Conservation (phyloP, 176 grass and related monocot species). For the Rhipidocladum racemiflorum region DNA sequence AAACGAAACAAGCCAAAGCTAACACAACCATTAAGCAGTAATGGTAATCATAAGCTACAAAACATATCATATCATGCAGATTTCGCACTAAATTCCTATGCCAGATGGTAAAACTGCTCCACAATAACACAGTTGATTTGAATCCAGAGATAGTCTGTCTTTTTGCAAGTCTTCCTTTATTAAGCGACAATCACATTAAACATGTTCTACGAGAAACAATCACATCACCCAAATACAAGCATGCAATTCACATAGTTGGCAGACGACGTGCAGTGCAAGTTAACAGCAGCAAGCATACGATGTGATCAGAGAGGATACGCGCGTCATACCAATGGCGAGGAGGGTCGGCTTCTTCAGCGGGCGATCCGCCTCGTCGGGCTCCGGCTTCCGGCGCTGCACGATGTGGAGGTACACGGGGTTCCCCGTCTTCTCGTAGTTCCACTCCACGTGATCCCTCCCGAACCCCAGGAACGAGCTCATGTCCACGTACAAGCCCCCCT, state of each 20-base stretch:
- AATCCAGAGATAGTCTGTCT: not conserved
- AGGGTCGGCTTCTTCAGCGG: constrained; percentile 88
- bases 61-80: not conserved
- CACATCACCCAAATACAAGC: not conserved
- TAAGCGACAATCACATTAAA: not conserved
- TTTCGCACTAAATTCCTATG: not conserved
- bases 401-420: constrained; percentile 93
- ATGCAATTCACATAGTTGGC: not conserved
- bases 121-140: not conserved
- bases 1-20: not conserved
- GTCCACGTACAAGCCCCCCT: constrained; percentile 81
- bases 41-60: not conserved
- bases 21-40: not conserved
- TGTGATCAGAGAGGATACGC: not conserved
- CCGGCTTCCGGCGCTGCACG: constrained; percentile 61
- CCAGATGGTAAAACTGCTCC: not conserved
- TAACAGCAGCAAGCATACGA: not conserved
- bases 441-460: constrained; percentile 71
- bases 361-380: constrained; percentile 69
- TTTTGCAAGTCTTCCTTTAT: not conserved
- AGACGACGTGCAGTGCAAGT: no score
- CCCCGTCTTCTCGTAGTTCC: constrained; percentile 84
- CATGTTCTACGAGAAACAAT: not conserved
- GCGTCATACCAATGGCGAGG: constrained; percentile 73
- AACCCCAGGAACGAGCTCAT: constrained; percentile 85